These are phyloP conservation scores for Anthoceros angustus DNA, from an alignment of 225 moss, liverwort and hornwort species.

Conservation along the genomic window DNA sequence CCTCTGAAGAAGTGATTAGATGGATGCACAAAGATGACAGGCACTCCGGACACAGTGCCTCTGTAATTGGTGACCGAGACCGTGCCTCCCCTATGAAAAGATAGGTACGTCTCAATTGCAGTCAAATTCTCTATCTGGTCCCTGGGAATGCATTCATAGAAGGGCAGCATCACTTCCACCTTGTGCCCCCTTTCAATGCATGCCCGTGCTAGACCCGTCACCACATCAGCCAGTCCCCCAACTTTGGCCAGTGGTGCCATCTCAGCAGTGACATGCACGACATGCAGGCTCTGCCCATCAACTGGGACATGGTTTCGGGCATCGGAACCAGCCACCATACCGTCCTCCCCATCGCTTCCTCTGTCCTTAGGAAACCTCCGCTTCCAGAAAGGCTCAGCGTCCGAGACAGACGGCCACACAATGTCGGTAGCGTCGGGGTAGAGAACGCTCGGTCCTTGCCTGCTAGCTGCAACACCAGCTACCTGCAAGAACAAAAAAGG, in stretches of 20 bases:
- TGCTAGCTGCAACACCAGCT: not conserved
- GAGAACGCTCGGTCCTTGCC: constrained; percentile 4
- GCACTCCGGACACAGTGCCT: constrained; percentile 27
- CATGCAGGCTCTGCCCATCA: constrained; percentile 14
- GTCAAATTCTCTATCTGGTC: constrained; percentile 17
- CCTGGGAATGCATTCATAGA: constrained; percentile 22
- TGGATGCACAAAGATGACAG: constrained; percentile 23
- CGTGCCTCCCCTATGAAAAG: constrained; percentile 27
- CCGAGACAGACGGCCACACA: constrained; percentile 24
- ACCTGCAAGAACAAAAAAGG: too few relatives aligned
- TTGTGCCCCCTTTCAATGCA: constrained; percentile 33
- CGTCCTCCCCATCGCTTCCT: not conserved
- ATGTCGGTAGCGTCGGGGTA: constrained; percentile 11
- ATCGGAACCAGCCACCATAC: constrained; percentile 4
- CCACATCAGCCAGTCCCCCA: constrained; percentile 34
- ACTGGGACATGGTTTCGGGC: constrained; percentile 1
- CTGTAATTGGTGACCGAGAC: constrained; percentile 16
- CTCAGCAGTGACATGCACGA: constrained; percentile 33
- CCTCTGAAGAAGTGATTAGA: constrained; percentile 26
- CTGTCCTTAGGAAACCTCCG: constrained; percentile 6
- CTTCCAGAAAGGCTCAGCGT: constrained; percentile 30
- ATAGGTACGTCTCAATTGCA: constrained; percentile 20
- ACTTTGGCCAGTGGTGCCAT: constrained; percentile 41
- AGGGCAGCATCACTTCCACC: constrained; percentile 32
- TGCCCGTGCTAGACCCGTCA: constrained; percentile 31